These are phyloP conservation scores for Blastocystis sp. DNA, from an alignment of 352 stramenopile species.

Conservation along the genomic window DNA sequence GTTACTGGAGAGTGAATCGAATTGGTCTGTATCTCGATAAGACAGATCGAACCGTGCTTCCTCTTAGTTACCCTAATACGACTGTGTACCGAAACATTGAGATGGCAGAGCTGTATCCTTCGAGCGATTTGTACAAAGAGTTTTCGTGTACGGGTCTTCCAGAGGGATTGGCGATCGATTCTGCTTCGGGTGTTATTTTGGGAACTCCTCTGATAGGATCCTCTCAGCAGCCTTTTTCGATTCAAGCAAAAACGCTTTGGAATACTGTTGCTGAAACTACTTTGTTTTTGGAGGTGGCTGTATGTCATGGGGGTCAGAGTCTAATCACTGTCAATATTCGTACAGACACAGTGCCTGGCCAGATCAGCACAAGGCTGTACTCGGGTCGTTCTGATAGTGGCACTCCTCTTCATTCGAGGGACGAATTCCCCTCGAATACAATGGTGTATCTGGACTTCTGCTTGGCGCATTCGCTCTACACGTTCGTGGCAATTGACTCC, in stretches of 20 bases:
- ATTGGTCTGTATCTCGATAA: background rate
- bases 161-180: background rate
- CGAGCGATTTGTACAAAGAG: background rate
- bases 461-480: background rate
- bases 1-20: background rate
- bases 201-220: background rate
- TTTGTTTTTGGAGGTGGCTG: background rate
- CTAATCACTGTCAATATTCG: background rate
- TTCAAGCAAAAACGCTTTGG: background rate
- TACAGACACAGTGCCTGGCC: background rate
- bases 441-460: slow-evolving; percentile 21
- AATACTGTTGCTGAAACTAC: too few relatives aligned
- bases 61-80: background rate
- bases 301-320: background rate
- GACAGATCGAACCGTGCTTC: background rate
- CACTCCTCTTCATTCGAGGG: background rate
- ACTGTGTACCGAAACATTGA: slow-evolving; percentile 14
- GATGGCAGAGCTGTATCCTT: slow-evolving; percentile 20
- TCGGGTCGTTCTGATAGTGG: background rate
- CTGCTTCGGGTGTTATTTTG: background rate
- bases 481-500: background rate
- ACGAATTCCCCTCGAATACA: background rate
- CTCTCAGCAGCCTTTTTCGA: background rate
- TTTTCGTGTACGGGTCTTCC: background rate
- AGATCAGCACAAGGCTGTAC: background rate